Percentiles rank a stretch among this genome's conserved stretches.
Evolutionary conservation across 306 rosid genomes (phyloP).

Genomic region (Cicer arietinum): DNA sequence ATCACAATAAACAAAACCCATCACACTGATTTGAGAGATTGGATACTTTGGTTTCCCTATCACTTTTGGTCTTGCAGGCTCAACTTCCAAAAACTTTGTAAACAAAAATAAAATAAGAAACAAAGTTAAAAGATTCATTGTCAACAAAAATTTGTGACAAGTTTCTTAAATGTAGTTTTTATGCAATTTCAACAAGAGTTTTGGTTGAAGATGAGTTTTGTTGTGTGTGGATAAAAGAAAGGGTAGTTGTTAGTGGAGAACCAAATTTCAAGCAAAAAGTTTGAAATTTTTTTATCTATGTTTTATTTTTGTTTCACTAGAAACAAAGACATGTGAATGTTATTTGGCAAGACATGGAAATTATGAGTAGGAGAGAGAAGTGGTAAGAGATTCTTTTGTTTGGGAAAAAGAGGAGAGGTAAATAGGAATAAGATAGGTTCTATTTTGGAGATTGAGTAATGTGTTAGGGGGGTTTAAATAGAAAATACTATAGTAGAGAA

Average conservation of each 20-base stretch:
- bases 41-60: slow-evolving; percentile 44
- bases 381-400: slow-evolving; percentile 44
- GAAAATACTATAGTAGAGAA: slow-evolving; percentile 18
- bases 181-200: slow-evolving; percentile 35
- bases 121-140: slow-evolving; percentile 60
- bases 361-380: slow-evolving; percentile 78
- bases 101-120: slow-evolving; percentile 60
- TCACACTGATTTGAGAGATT: slow-evolving; percentile 78
- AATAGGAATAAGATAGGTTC: slow-evolving; percentile 31
- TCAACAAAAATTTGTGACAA: slow-evolving; percentile 15
- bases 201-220: slow-evolving; percentile 46
- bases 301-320: slow-evolving; percentile 52
- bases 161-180: slow-evolving; percentile 39
- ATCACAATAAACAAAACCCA: slow-evolving; percentile 97
- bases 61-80: slow-evolving; percentile 55
- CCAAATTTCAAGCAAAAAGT: slow-evolving; percentile 55
- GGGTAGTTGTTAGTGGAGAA: slow-evolving; percentile 54
- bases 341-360: slow-evolving; percentile 65
- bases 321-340: slow-evolving; percentile 93
- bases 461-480: slow-evolving; percentile 30
- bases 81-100: slow-evolving; percentile 56
- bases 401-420: slow-evolving; percentile 19
- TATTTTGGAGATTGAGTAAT: slow-evolving; percentile 7
- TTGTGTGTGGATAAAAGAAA: slow-evolving; percentile 56
- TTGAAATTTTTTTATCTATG: slow-evolving; percentile 50